phyloP scores from a whole-genome alignment of 768 basidiomycete species.

The Russula sp. region DNA sequence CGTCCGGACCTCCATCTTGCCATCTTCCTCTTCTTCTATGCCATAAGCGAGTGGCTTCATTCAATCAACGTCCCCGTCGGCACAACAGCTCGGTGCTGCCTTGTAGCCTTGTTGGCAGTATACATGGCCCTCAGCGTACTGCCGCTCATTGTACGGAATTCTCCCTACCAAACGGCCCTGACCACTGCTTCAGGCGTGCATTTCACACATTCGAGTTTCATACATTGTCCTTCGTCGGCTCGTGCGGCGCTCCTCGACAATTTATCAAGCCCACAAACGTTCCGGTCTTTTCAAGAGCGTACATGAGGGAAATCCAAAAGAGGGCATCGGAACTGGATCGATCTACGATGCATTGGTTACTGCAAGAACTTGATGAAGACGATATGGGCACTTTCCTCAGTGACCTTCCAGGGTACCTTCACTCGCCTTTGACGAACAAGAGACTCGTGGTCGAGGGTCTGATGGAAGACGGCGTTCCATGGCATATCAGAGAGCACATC shows the following conservation, averaged over 20 bases:
- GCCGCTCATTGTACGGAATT: constrained; percentile 9
- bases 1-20: constrained; percentile 15
- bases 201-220: not conserved
- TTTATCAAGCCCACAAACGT: not conserved
- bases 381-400: constrained; percentile 8
- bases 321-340: not conserved
- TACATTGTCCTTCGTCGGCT: not conserved
- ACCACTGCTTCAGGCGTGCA: constrained; percentile 1
- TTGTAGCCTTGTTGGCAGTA: not conserved
- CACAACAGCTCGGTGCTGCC: not conserved
- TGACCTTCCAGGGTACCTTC: constrained; percentile 14
- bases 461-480: not conserved
- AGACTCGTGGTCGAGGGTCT: not conserved
- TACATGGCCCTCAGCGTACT: constrained; percentile 11
- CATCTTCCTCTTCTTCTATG: constrained; percentile 19
- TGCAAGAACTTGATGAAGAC: not conserved
- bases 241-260: not conserved
- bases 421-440: not conserved
- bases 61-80: not conserved
- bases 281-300: not conserved
- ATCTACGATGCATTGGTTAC: constrained; percentile 14
- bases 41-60: constrained; percentile 7
- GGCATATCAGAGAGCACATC: constrained; percentile 8
- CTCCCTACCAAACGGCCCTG: constrained; percentile 20
- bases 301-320: not conserved